These are phyloP conservation scores for Cerrena zonata DNA, from an alignment of 1,284 basidiomycete species.

Conservation along the genomic window DNA sequence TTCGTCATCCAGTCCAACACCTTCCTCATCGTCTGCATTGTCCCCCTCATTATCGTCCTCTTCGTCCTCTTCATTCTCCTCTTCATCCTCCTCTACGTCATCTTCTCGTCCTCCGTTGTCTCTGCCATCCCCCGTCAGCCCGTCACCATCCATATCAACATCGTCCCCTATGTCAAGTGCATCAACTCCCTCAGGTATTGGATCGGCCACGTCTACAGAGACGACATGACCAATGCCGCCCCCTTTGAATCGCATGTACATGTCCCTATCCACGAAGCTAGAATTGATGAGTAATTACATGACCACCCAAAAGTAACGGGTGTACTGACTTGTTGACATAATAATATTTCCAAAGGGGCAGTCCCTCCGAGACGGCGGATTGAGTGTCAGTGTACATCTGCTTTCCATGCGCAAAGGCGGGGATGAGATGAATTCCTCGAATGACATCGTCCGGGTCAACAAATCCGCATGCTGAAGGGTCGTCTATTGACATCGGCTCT, in stretches of 20 bases:
- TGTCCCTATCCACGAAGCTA: constrained; percentile 4
- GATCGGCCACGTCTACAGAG: not conserved
- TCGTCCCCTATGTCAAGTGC: not conserved
- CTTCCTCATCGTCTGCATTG: not conserved
- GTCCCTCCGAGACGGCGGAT: not conserved
- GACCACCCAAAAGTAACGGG: not conserved
- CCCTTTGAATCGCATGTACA: constrained; percentile 1
- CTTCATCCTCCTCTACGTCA: no score
- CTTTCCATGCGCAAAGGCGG: constrained; percentile 25
- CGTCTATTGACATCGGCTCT: constrained; percentile 16
- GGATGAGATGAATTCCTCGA: constrained; percentile 29
- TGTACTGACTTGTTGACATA: constrained; percentile 9
- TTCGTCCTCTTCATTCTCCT: not conserved
- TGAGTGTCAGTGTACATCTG: not conserved
- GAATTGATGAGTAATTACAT: not conserved
- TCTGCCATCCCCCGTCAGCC: no score
- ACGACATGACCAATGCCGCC: constrained; percentile 3
- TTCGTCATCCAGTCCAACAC: no score
- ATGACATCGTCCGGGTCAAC: constrained; percentile 25
- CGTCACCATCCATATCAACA: no score
- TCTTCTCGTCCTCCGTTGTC: no score
- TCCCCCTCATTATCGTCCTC: not conserved
- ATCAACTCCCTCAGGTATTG: not conserved
- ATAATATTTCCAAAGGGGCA: constrained; percentile 3
- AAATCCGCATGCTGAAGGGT: constrained; percentile 18